These are phyloP conservation scores for Lyophyllum shimeji DNA, from an alignment of 768 basidiomycete genomes.

Conservation along the genomic window DNA sequence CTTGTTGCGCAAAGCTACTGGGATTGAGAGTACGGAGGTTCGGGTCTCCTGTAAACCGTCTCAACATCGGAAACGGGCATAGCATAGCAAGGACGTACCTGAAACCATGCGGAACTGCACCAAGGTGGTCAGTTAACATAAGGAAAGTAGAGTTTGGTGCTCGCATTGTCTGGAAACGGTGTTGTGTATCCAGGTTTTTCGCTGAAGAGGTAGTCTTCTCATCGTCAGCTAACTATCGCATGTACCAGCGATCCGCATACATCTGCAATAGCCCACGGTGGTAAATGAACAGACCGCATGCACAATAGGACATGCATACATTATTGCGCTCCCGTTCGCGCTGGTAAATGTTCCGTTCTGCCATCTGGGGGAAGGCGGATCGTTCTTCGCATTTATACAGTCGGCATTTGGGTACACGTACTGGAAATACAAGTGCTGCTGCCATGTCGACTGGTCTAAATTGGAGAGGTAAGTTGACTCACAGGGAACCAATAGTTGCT, in stretches of 20 bases:
- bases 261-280: not conserved
- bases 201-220: constrained; percentile 34
- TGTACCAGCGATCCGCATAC: not conserved
- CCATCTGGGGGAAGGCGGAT: constrained; percentile 23
- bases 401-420: constrained; percentile 7
- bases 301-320: constrained; percentile 24
- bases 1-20: constrained; percentile 33
- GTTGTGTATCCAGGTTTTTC: constrained; percentile 32
- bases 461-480: not conserved
- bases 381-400: not conserved
- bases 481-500: constrained; percentile 33
- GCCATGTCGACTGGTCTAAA: not conserved
- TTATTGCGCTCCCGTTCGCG: constrained; percentile 33
- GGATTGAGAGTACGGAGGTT: constrained; percentile 32
- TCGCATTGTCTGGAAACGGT: constrained; percentile 39
- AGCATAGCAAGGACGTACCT: constrained; percentile 19
- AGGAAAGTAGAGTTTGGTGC: constrained; percentile 3
- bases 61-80: not conserved
- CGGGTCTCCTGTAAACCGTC: constrained; percentile 24
- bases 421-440: constrained; percentile 31
- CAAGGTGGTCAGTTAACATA: not conserved
- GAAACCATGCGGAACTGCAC: constrained; percentile 39
- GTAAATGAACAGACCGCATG: not conserved
- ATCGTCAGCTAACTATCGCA: not conserved
- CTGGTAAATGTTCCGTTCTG: constrained; percentile 37